Evolutionary conservation across 306 rosid species (phyloP), one percentile per base, ranked within the genome.

Genomic region (Oemleria cerasiformis): DNA sequence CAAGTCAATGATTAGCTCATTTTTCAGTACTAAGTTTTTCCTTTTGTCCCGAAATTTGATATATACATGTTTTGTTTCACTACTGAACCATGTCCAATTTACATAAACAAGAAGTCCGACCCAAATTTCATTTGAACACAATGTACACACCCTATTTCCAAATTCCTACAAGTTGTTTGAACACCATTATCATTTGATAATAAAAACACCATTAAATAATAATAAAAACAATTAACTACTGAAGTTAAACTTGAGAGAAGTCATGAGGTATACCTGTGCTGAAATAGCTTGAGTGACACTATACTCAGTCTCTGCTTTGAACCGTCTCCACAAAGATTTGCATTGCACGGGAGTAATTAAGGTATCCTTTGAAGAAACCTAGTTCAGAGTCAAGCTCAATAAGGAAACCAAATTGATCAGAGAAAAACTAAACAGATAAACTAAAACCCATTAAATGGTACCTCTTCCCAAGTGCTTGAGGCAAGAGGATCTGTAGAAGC

Each of bases 381-480:
- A 54, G 50, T 84, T 49, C 42, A 36, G 14, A n/a, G 61, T 14
- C 40, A 38, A 79, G 56, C 63, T 50, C 62, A 69, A 59, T 41
- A 71, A 60, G 76, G 58, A 62, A 67, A 12, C 23, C 38, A 53
- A 50, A 81, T 47, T 60, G 51, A 75, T 55, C 34, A 57, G 63
- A 61, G 14, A 40, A 85, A 67, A 9, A 53, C 2, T 59, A 38
- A 51, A 39, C 43, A 41, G 41, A 50, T 55, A 78, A 75, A 20
- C 41, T 66, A 87, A 74, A 65, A 30, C 36, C 21, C 75, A 72
- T 38, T 41, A 12, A 48, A 71, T 42, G 63, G 61, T 93, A 93
- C 98, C 98, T 86, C 87, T 73, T 88, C 93, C 98, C 98, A 93
- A 9, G 89, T 80, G 86, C 92, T 93, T 42, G 96, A 77, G 71